Evolutionary conservation across 495 filamentous ascomycete species (phyloP).

Genomic region (Symbiotaphrina buchneri): DNA sequence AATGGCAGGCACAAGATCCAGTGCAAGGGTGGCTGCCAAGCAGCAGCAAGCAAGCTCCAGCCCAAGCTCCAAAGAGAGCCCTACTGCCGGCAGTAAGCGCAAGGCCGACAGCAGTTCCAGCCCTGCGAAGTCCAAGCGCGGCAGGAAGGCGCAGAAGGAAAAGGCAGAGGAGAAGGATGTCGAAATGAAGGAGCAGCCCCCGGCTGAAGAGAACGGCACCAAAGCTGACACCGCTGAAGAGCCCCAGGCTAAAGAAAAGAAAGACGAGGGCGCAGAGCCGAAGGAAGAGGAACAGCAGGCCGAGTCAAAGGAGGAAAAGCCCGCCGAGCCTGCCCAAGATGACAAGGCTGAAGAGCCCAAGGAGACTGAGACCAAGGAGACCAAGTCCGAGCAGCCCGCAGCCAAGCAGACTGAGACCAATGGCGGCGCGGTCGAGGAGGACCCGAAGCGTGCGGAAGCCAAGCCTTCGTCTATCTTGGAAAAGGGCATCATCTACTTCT

Average conservation of each 20-base stretch:
- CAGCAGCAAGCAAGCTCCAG: neutral
- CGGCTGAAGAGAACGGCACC: neutral
- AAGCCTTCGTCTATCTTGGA: constrained; percentile 62
- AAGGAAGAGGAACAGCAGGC: neutral
- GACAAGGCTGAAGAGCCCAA: neutral
- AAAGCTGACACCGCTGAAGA: neutral
- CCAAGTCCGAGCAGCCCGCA: no score
- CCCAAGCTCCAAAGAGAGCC: neutral
- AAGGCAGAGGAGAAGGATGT: neutral
- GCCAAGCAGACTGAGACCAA: neutral
- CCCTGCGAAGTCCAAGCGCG: neutral
- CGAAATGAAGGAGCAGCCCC: neutral
- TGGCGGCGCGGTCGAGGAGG: neutral
- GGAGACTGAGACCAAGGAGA: neutral
- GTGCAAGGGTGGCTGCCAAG: neutral
- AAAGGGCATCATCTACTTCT: constrained; percentile 91
- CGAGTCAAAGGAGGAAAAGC: neutral
- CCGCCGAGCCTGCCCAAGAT: neutral
- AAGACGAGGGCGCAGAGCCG: neutral
- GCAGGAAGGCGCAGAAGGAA: neutral
- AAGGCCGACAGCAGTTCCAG: no score
- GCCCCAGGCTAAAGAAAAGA: neutral
- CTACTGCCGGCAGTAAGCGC: neutral
- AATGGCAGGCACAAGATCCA: neutral
- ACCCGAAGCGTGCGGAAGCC: constrained; percentile 21